A percentile compares a stretch with the other conserved stretches of the same genome.
Conservation (phyloP, 2,329 filamentous ascomycete species). For the Fusarium multiceps region DNA sequence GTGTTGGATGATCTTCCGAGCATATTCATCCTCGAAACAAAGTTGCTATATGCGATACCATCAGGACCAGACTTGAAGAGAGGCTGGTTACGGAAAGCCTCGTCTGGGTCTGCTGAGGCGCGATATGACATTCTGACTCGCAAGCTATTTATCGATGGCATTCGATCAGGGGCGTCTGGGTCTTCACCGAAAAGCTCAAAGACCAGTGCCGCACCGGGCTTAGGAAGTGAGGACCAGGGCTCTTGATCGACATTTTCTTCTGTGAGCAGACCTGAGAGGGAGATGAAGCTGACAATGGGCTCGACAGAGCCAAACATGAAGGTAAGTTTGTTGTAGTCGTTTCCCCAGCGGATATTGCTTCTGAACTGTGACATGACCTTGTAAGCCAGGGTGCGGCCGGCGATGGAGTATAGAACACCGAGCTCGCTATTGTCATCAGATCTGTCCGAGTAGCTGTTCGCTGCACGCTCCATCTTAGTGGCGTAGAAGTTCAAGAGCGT, state of each 20-base stretch:
- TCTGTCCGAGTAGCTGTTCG: constrained; percentile 67
- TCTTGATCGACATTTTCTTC: constrained; percentile 62
- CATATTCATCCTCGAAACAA: constrained; percentile 52
- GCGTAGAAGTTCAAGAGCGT: constrained; percentile 72
- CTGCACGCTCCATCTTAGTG: constrained; percentile 71
- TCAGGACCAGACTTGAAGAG: constrained; percentile 55
- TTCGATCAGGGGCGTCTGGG: constrained; percentile 26
- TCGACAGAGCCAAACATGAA: constrained; percentile 66
- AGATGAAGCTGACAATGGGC: constrained; percentile 67
- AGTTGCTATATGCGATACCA: constrained; percentile 54
- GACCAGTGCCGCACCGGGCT: constrained; percentile 78
- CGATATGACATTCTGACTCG: constrained; percentile 69
- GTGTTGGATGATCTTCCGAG: constrained; percentile 50
- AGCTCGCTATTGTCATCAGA: constrained; percentile 50
- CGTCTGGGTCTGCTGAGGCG: constrained; percentile 55
- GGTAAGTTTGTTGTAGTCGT: constrained; percentile 59
- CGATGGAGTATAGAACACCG: constrained; percentile 58
- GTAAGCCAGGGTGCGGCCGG: constrained; percentile 63
- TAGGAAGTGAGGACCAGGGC: constrained; percentile 59
- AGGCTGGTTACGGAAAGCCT: constrained; percentile 51
- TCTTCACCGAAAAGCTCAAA: constrained; percentile 70
- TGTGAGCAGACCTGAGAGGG: constrained; percentile 60
- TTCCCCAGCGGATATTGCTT: constrained; percentile 55
- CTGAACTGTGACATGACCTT: constrained; percentile 57
- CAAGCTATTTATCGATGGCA: constrained; percentile 54